Base-by-base conservation (phyloP, 495 filamentous ascomycete species). In the Monascus purpureus region DNA sequence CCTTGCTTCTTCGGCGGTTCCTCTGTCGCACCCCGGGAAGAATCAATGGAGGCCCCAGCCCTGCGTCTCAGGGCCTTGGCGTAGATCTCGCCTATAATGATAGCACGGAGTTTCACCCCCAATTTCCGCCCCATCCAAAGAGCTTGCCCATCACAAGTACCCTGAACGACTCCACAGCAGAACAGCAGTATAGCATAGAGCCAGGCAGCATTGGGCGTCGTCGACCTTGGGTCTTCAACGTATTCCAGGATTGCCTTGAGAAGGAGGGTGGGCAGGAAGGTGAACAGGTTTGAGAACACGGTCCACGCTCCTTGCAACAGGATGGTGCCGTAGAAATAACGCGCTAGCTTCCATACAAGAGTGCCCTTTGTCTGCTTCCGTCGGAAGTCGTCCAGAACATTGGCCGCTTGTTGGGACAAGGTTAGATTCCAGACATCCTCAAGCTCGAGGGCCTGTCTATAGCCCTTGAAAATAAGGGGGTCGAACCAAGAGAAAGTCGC, bases 41-140 rank as follows among this genome's bases (percentile, higher is more conserved):
- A 35, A 49, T 63, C 85, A 7, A 67, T 61, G 17, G 77, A 77
- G 6, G 86, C 74, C 26, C 84, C 76, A 17, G 82, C 88, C 52
- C 90, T 93, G 26, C 92, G 75, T 39, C 87, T 71, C n/a, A 99
- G 67, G 3, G 92, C 83, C 55, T 99, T 99, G 23, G 88, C 81
- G 50, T 96, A 99, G 24, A 99, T 86, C 49, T 99, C 92, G 28
- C 92, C 92, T 45, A 99, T 82, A 25, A 99, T 84, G 43, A 99
- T 85, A 15, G 92, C 86, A 23, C 88, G 81, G 22, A 96, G 63
- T 32, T 80, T 77, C 41, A 99, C 84, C 53, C 87, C 93, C 33
- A 96, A 82, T 51, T 82, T 92, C 27, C 92, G 78, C 12, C 92
- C 92, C 32, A 93, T 77, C 72, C 76, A 96, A 1, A 99, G 70